These are phyloP conservation scores for Nannochloropsis salina DNA, from an alignment of 108 stramenopile genomes.

Conservation along the genomic window DNA sequence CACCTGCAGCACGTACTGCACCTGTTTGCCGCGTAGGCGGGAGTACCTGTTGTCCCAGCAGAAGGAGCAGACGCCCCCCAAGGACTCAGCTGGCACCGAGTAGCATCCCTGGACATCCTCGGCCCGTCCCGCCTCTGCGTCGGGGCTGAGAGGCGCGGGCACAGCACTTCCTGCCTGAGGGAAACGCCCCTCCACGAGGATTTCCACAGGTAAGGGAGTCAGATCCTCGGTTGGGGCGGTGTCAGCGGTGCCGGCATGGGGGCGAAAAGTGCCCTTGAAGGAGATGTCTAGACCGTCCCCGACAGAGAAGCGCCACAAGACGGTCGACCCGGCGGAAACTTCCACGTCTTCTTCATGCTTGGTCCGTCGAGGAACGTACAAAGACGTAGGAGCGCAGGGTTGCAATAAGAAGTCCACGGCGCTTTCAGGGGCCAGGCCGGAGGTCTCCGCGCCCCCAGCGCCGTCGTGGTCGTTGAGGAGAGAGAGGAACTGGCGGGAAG, in stretches of 20 bases:
- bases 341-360: slow-evolving; percentile 36
- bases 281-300: slow-evolving; percentile 37
- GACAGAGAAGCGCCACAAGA: slow-evolving; percentile 42
- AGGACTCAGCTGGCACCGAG: not conserved
- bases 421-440: slow-evolving; percentile 27
- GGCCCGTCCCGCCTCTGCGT: not conserved
- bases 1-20: slow-evolving; percentile 37
- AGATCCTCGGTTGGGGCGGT: not conserved
- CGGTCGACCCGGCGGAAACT: slow-evolving; percentile 40
- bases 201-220: not conserved
- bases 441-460: not conserved
- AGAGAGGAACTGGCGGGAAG: not conserved
- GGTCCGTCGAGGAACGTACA: slow-evolving; percentile 40
- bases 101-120: not conserved
- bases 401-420: slow-evolving; percentile 43
- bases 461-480: slow-evolving; percentile 17
- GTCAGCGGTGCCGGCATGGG: slow-evolving; percentile 17
- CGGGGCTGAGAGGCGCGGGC: not conserved
- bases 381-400: slow-evolving; percentile 28
- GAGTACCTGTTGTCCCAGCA: slow-evolving; percentile 41
- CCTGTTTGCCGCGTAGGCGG: slow-evolving; percentile 44
- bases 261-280: slow-evolving; percentile 35
- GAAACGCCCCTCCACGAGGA: not conserved
- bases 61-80: slow-evolving; percentile 23
- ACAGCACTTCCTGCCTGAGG: not conserved